Evolutionary conservation across 176 grass and related monocot genomes (phyloP).

Genomic region (maize (Zea mays)): Zm-B73-REFERENCE-NAM-5.0 NC_050098.1:163843501-163844000

Average conservation of each 20-base stretch:
- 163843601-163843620: neutral
- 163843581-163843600: neutral
- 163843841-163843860: constrained; percentile 99
- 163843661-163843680: constrained; percentile 14
- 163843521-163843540: constrained; percentile 19
- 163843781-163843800: constrained; percentile 88
- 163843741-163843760: constrained; percentile 63
- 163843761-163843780: constrained; percentile 85
- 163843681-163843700: constrained; percentile 37
- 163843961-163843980: neutral
- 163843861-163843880: constrained; percentile 93
- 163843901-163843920: constrained; percentile 67
- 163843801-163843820: constrained; percentile 63
- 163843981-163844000: neutral
- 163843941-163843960: neutral
- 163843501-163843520: constrained; percentile 13
- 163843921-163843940: constrained; percentile 30
- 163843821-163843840: constrained; percentile 93
- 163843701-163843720: constrained; percentile 40
- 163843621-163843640: neutral
- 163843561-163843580: neutral
- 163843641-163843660: neutral
- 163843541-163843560: constrained; percentile 23
- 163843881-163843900: constrained; percentile 83
- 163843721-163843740: constrained; percentile 50